phyloP scores from a whole-genome alignment of 176 grass and related monocot genomes.

The Aegilops longissima region DNA sequence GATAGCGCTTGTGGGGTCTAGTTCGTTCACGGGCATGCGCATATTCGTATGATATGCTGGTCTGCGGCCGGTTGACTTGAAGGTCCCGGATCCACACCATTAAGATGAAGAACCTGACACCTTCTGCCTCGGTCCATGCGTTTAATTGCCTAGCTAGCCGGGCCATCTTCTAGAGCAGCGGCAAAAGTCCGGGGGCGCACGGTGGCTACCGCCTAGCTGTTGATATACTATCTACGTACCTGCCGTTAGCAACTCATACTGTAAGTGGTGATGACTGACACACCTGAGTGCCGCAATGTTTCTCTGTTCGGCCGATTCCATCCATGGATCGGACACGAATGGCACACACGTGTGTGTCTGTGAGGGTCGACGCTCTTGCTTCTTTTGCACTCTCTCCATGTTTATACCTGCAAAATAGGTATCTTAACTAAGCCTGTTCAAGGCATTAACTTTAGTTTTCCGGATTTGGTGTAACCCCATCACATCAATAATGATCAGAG shows the following conservation, averaged over 20 bases:
- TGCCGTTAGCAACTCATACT: neutral
- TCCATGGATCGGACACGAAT: neutral
- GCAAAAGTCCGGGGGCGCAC: neutral
- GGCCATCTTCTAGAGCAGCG: neutral
- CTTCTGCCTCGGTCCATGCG: neutral
- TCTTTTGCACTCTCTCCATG: neutral
- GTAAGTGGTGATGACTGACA: neutral
- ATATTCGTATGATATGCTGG: neutral
- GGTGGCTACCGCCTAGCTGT: neutral
- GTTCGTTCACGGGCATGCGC: neutral
- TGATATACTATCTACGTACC: neutral
- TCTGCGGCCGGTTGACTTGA: neutral
- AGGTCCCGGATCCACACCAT: neutral
- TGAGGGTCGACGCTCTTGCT: neutral
- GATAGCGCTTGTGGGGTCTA: neutral
- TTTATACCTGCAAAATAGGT: neutral
- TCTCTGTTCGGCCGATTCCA: neutral
- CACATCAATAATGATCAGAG: neutral
- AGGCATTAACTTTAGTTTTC: neutral
- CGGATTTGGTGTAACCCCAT: neutral
- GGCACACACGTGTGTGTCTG: no score
- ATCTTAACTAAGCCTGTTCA: neutral
- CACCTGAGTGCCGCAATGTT: neutral
- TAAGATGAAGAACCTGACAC: neutral
- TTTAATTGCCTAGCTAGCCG: neutral